Percentiles rank a stretch among this genome's conserved stretches.
phyloP scores from a whole-genome alignment of 2,329 filamentous ascomycete genomes.

The Aspergillus tanneri region DNA sequence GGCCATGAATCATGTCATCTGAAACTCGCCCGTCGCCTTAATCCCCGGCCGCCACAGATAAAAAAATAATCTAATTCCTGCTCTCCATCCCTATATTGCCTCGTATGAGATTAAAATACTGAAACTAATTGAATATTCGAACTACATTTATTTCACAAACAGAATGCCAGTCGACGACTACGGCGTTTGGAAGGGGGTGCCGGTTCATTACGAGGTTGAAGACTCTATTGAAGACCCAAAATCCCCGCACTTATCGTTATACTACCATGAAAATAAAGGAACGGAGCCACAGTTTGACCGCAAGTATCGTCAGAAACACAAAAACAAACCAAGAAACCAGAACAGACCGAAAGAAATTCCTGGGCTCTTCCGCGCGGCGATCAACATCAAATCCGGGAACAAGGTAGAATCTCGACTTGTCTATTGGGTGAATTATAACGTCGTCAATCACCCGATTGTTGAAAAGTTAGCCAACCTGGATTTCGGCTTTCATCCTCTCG shows the following conservation, averaged over 20 bases:
- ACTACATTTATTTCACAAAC: background rate
- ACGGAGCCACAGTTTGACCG: background rate
- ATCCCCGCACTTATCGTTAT: conserved; percentile 17
- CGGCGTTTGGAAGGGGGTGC: conserved; percentile 20
- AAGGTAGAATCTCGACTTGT: conserved; percentile 18
- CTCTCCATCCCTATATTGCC: background rate
- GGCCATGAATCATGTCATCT: too few species aligned
- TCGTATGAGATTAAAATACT: background rate
- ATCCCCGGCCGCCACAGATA: too few species aligned
- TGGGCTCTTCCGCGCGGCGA: conserved; percentile 16
- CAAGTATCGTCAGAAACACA: conserved; percentile 2
- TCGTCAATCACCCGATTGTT: conserved; percentile 15
- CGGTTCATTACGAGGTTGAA: conserved; percentile 15
- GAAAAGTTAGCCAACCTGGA: conserved; percentile 10
- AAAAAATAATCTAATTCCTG: too few species aligned
- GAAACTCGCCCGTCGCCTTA: too few species aligned
- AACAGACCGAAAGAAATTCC: conserved; percentile 10
- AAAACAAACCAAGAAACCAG: background rate
- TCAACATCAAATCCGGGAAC: conserved; percentile 22
- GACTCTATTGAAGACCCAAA: conserved; percentile 5
- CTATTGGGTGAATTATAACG: conserved; percentile 18
- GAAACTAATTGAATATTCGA: background rate
- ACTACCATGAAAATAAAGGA: conserved; percentile 12
- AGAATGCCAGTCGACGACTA: conserved; percentile 19
- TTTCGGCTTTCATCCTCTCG: conserved; percentile 14